Conservation (phyloP, 495 filamentous ascomycete genomes). For the Lasiosphaeria miniovina region DNA sequence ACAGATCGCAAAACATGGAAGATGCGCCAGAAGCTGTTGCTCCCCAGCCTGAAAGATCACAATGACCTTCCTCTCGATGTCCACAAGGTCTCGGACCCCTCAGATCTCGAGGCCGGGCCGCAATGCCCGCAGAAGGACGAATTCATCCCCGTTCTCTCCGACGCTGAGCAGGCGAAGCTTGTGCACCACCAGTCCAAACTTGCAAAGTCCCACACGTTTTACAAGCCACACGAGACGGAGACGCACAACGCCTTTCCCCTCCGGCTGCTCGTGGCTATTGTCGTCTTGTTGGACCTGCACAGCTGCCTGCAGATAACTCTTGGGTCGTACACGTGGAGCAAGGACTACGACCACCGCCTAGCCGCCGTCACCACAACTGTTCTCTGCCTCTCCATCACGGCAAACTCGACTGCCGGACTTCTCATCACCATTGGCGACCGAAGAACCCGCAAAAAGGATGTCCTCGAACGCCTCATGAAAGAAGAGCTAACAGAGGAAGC, state of each 20-base stretch:
- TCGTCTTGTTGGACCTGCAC: constrained; percentile 73
- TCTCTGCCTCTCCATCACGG: constrained; percentile 69
- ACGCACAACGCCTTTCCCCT: constrained; percentile 78
- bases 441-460: constrained; percentile 75
- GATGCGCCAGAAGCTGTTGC: constrained; percentile 56
- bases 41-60: constrained; percentile 64
- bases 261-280: constrained; percentile 64
- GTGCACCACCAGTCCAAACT: constrained; percentile 73
- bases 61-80: constrained; percentile 59
- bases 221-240: constrained; percentile 77
- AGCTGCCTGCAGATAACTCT: constrained; percentile 72
- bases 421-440: constrained; percentile 70
- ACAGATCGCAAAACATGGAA: constrained; percentile 71
- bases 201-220: constrained; percentile 74
- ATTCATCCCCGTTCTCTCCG: constrained; percentile 54
- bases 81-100: neutral
- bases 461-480: constrained; percentile 67
- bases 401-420: constrained; percentile 68
- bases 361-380: constrained; percentile 74
- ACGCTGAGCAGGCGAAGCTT: constrained; percentile 59
- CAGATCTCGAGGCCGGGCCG: constrained; percentile 18
- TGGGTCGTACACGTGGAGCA: constrained; percentile 70
- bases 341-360: constrained; percentile 59
- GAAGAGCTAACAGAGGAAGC: constrained; percentile 71
- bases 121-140: constrained; percentile 42